Base-by-base conservation (phyloP, 2,329 filamentous ascomycete species). In the Aureobasidium sp. region DNA sequence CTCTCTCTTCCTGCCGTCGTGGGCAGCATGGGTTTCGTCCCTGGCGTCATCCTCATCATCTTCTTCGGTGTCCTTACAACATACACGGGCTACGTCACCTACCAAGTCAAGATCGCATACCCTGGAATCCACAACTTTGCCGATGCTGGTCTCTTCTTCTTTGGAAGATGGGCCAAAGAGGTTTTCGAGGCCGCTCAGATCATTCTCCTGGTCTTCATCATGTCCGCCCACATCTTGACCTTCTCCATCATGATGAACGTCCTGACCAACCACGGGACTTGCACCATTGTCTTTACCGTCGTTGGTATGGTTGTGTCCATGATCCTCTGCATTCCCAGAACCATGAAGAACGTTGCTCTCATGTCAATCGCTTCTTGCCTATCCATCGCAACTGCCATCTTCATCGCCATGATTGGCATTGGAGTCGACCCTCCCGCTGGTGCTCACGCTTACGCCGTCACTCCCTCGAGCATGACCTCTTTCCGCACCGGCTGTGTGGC, bases 171-270 rank as follows among this genome's bases (percentile, higher is more conserved):
- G 40, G 85, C 84, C 1, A 81, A 84, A 63, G 83, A 87, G 69
- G 64, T 89, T 33, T 74, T 88, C 46, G 84, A 84, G 25, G 72
- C 76, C 64, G 84, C 81, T 64, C 85, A 87, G 66, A 74, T 81
- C 10, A 71, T 89, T 19, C 83, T 88, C 71, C 75, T 89, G 40
- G 74, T 86, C 60, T 88, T 90, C 73, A 80, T 88, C 66, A 84
- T 87, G 72, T 84, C 81, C 35, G 87, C 85, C n/a, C 88, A 90
- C 72, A 77, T 87, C 55, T 74, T 89, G 63, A 88, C 85, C 0
- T 88, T 88, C 65, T 81, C 80, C 33, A 85, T 89, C 66, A 86
- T 86, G 65, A 81, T 89, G 72, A 84, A 84, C 66, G 83, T 79
- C 54, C 76, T 89, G 55, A 84, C 84, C 4, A 71, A 81, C 3